Base-by-base conservation (phyloP, 495 filamentous ascomycete genomes). In the Parachaetomium inaequale region DNA sequence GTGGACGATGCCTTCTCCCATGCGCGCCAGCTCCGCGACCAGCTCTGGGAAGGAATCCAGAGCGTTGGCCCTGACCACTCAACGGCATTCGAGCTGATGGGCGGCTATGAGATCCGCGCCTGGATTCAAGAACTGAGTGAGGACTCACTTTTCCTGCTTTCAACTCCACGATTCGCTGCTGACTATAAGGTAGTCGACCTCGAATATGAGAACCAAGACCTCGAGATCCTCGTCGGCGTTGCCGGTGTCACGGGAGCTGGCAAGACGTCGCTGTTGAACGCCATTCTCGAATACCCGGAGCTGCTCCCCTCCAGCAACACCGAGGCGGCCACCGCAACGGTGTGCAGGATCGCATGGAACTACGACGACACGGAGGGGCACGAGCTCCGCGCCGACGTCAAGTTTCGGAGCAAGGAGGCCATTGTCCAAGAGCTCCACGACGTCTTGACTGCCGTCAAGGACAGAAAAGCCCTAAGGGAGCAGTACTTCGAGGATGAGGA, bases 191-290 rank as follows among this genome's bases (percentile, higher is more conserved):
- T 19, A 61, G 58, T 12, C 26, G 25, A 53, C 1, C 8, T 55
- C 3, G n/a, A 54, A 3, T 4, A 29, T 0, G n/a, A 25, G 11
- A 25, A 46, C 11, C 8, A 46, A 2, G 12, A 54, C 2, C 66
- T 67, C n/a, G 50, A 62, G 26, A 60, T 73, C 17, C 47, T 65
- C 3, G 51, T 69, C 7, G 71, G 69, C n/a, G 65, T 71, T 7
- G 59, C 65, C 2, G 71, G 71, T 0, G 34, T 51, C 6, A 73
- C 69, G 3, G 69, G 70, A 17, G 66, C 66, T 4, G 69, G 70
- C 5, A 73, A 73, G 25, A 73, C 58, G 1, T 66, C 71, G 0
- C 19, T 64, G 0, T n/a, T 71, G 1, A 73, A 73, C 26, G 62
- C 60, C 5, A 51, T 73, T 0, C 28, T 71, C 2, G 67, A 56